Conservation (phyloP, 2,329 filamentous ascomycete species). For the Cyclaneusma minus region DNA sequence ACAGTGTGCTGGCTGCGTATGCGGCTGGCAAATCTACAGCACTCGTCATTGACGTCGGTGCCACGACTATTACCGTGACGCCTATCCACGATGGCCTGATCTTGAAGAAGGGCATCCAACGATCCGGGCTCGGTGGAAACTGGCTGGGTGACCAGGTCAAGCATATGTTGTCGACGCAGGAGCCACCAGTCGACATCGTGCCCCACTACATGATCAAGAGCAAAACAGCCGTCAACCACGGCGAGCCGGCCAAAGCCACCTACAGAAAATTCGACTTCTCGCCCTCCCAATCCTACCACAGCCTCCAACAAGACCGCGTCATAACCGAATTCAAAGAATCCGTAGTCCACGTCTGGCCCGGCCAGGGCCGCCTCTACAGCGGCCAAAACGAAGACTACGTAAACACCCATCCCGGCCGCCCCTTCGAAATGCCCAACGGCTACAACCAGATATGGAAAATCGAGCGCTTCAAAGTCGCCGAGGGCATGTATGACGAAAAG, state of each 20-base stretch:
- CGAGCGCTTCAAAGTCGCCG: conserved; percentile 72
- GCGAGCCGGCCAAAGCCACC: conserved; percentile 60
- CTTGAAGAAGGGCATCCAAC: conserved; percentile 75
- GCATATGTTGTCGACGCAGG: conserved; percentile 54
- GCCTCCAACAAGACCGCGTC: conserved; percentile 81
- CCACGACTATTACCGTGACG: conserved; percentile 74
- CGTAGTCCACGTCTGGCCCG: conserved; percentile 85
- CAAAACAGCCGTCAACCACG: conserved; percentile 80
- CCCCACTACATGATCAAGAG: conserved; percentile 80
- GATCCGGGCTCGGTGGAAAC: conserved; percentile 72
- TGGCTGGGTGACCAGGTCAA: conserved; percentile 85
- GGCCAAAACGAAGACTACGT: conserved; percentile 58
- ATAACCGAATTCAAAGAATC: conserved; percentile 96
- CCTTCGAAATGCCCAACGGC: conserved; percentile 95
- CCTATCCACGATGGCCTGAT: conserved; percentile 92
- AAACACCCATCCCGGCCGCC: conserved; percentile 58
- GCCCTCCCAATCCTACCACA: conserved; percentile 56
- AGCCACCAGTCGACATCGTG: conserved; percentile 57
- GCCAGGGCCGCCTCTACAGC: conserved; percentile 48
- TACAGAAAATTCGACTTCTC: conserved; percentile 53
- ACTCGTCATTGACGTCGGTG: conserved; percentile 82
- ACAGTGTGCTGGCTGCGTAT: conserved; percentile 79
- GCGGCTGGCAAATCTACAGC: conserved; percentile 87
- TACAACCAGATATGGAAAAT: conserved; percentile 89
- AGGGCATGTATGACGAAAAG: conserved; percentile 81